Base-by-base conservation (phyloP, 495 filamentous ascomycete species). In the Penicillium ucsense region DNA sequence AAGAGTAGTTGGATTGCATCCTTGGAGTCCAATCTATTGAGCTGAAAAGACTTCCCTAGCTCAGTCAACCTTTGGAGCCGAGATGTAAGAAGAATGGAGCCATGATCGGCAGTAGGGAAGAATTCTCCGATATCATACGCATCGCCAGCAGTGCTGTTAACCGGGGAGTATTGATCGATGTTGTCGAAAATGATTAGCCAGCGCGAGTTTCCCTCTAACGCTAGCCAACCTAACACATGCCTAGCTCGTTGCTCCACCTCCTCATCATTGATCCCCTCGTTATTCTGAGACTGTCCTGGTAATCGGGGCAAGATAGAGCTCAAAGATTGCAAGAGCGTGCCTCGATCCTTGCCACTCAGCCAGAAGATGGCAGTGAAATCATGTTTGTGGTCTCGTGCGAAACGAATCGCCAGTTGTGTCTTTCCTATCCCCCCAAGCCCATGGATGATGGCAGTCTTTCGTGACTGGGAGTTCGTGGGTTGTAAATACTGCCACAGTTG, bases 171-270 rank as follows among this genome's bases (percentile, higher is more conserved):
- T 46, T 58, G 55, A 50, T 73, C 66, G 38, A 71, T 55, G 52
- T 72, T 72, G 39, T 73, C 67, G 35, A 71, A 62, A 41, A 72
- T 60, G 20, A 73, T 53, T 8, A 73, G 50, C 67, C 66, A 73
- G 20, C 51, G 38, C 3, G 52, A 48, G 48, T 72, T 72, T 2
- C 50, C 55, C 5, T 49, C 32, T 4, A 33, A 6, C 29, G 53
- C 52, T 27, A 69, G 57, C 65, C 61, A 69, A 27, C 28, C 4
- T 41, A 61, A 31, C 12, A 55, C 35, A 35, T 49, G 7, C n/a
- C 46, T 50, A n/a, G 58, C 58, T 39, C 41, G 49, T 43, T 58
- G 46, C 38, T 58, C 52, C 3, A 51, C 27, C 3, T 61, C 45
- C 6, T 30, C 35, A 12, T 57, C 49, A 49, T 50, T 55, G 2